Evolutionary conservation across 805 yeast genomes (phyloP), one percentile per base, ranked within the genome.

Genomic region (Alloascoidea africana): DNA sequence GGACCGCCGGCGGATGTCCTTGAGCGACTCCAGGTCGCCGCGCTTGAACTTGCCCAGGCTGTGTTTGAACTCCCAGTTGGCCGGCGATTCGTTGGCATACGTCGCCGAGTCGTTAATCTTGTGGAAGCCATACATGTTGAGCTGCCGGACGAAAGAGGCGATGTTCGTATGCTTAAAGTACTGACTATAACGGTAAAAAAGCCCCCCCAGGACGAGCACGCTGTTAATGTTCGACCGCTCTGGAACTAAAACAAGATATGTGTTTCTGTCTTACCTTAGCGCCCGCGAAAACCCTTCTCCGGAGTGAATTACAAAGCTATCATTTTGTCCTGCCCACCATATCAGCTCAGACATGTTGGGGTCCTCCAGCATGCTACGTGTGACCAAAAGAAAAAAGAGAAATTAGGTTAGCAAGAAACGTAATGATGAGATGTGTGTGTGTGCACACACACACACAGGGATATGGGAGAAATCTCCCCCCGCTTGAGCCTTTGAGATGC

Each of bases 51-150:
- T 68, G 27, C 80, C 83, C 3, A 83, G 75, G 17, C 82, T 72
- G 53, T 87, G 97, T 41, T 76, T 75, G 57, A 87, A 87, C 59
- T 89, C 96, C 97, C 97, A 87, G n/a, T n/a, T n/a, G n/a, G n/a
- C n/a, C n/a, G n/a, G n/a, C n/a, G n/a, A n/a, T n/a, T n/a, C n/a
- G n/a, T n/a, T n/a, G n/a, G n/a, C n/a, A n/a, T n/a, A n/a, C n/a
- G n/a, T n/a, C n/a, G n/a, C n/a, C n/a, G n/a, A n/a, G n/a, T n/a
- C n/a, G n/a, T n/a, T n/a, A n/a, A 70, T 76, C 59, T 87, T 86
- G 57, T 87, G 96, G 61, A 86, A 86, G 1, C 96, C 96, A 54
- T 86, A 86, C 96, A 87, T 89, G 62, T 89, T 94, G 35, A 87
- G 63, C 58, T 89, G 96, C 35, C 96, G 73, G 23, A 89, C 95